phyloP scores from a whole-genome alignment of 2,329 filamentous ascomycete species.

The Penicillium sp. region DNA sequence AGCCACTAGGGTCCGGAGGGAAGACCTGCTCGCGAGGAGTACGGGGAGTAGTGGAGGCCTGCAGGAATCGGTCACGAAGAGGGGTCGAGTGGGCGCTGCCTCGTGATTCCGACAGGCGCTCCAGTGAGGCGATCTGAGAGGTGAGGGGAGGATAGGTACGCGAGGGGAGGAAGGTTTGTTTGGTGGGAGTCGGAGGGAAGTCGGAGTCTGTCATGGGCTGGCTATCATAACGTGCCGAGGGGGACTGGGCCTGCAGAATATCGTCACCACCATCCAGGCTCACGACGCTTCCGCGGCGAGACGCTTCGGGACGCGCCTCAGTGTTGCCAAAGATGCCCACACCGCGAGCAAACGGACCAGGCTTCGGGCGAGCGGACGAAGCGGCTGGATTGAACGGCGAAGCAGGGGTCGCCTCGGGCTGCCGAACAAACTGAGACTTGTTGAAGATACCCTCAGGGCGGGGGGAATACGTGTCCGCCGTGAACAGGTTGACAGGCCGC shows the following conservation, averaged over 20 bases:
- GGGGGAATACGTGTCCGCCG: constrained; percentile 59
- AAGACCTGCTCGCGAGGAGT: constrained; percentile 77
- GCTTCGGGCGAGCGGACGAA: constrained; percentile 60
- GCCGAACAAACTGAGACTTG: constrained; percentile 65
- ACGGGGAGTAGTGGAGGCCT: constrained; percentile 61
- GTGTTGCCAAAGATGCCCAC: constrained; percentile 64
- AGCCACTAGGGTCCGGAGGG: constrained; percentile 76
- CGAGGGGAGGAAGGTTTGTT: constrained; percentile 51
- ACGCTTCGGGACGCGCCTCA: constrained; percentile 51
- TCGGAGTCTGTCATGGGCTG: constrained; percentile 67
- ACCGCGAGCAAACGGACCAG: constrained; percentile 68
- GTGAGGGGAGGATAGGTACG: constrained; percentile 38
- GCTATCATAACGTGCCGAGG: constrained; percentile 57
- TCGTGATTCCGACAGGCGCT: constrained; percentile 36
- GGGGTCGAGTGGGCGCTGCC: constrained; percentile 54
- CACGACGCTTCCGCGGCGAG: constrained; percentile 70
- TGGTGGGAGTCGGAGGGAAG: constrained; percentile 91
- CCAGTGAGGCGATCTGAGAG: constrained; percentile 38
- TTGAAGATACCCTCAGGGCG: constrained; percentile 59
- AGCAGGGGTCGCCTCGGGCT: constrained; percentile 76
- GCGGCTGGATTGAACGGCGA: constrained; percentile 73
- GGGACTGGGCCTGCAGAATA: constrained; percentile 58
- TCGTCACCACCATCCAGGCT: constrained; percentile 82
- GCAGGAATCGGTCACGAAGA: constrained; percentile 56
- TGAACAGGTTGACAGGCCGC: constrained; percentile 71